Evolutionary conservation across 805 yeast species (phyloP), one percentile per base, ranked within the genome.

Genomic region (Spathaspora arborariae): DNA sequence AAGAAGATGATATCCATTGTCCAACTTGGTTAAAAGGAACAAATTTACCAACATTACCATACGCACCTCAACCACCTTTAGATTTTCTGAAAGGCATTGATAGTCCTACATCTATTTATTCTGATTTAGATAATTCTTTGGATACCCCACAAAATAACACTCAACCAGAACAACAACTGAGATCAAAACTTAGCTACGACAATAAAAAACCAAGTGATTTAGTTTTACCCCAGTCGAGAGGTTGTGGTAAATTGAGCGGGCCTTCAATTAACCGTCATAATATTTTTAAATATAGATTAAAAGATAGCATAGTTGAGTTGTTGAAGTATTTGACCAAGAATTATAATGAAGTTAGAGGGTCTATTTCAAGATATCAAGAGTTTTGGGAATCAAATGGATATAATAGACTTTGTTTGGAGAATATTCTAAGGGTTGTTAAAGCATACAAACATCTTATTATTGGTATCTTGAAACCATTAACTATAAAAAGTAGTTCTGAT

Each of bases 11-110:
- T 39, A 44, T 44, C 3, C 20, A 44, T 35, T 47, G 50, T 27
- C 50, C 50, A 18, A 30, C 46, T 4, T 47, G 50, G 50, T 26
- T 47, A 15, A 42, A 38, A 36, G 13, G 41, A 2, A 30, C 36
- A 10, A n/a, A 37, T 18, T 15, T 20, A 11, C 24, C 26, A 13
- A 2, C 26, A 20, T 20, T 21, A 20, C 40, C 24, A 20, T 37
- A 5, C 10, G 27, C 40, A 2, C 40, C 40, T 3, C 40, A n/a
- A 13, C 40, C 24, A 21, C 19, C 4, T 13, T 37, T 22, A 3
- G 6, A 3, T 2, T 10, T 3, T 13, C 20, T 20, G n/a, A 27
- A 4, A 27, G 5, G 5, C 5, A 13, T 10, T 4, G 33, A 27
- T 30, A 30, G 18, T 30, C 35, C 35, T 15, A 30, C 35, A 30